Conservation (phyloP, 345 rosid genomes). For the Aquilaria yunnanensis region DNA sequence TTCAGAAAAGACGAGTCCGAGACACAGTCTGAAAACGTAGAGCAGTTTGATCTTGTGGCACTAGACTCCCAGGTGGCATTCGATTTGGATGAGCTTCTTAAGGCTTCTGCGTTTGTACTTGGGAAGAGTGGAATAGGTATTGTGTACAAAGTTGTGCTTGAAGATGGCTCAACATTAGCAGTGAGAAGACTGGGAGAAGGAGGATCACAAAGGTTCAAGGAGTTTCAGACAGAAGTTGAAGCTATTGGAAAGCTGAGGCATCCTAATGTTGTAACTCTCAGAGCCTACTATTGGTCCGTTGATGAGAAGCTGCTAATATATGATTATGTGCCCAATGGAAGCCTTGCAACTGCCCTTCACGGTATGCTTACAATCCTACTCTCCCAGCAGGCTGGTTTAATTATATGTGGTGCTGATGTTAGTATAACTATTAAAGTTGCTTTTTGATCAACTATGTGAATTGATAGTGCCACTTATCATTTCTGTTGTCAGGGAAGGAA, state of each 20-base stretch:
- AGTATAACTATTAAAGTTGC: not conserved
- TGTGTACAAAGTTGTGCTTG: slow-evolving; percentile 92
- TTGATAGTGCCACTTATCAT: slow-evolving; percentile 3
- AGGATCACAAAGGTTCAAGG: slow-evolving; percentile 92
- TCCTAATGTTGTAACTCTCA: slow-evolving; percentile 74
- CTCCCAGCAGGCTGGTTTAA: not conserved
- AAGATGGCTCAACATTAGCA: slow-evolving; percentile 80
- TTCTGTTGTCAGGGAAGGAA: slow-evolving; percentile 52
- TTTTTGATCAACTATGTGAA: not conserved
- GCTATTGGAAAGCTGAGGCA: slow-evolving; percentile 93
- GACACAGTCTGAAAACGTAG: slow-evolving; percentile 64
- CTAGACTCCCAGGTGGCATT: slow-evolving; percentile 74
- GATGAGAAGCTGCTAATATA: slow-evolving; percentile 94
- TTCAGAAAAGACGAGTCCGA: slow-evolving; percentile 80
- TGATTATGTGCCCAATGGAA: slow-evolving; percentile 77
- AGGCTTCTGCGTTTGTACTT: slow-evolving; percentile 92
- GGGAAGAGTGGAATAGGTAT: slow-evolving; percentile 98
- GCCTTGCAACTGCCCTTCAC: slow-evolving; percentile 78
- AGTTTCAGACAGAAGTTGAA: slow-evolving; percentile 94
- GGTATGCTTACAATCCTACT: slow-evolving; percentile 36
- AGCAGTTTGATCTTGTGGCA: slow-evolving; percentile 74
- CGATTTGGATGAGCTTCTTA: slow-evolving; percentile 87
- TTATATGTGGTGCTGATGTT: not conserved
- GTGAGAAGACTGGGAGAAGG: slow-evolving; percentile 96
- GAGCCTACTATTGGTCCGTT: slow-evolving; percentile 96